These are phyloP conservation scores for Sphaceloma murrayae DNA, from an alignment of 2,329 filamentous ascomycete species.

Conservation along the genomic window DNA sequence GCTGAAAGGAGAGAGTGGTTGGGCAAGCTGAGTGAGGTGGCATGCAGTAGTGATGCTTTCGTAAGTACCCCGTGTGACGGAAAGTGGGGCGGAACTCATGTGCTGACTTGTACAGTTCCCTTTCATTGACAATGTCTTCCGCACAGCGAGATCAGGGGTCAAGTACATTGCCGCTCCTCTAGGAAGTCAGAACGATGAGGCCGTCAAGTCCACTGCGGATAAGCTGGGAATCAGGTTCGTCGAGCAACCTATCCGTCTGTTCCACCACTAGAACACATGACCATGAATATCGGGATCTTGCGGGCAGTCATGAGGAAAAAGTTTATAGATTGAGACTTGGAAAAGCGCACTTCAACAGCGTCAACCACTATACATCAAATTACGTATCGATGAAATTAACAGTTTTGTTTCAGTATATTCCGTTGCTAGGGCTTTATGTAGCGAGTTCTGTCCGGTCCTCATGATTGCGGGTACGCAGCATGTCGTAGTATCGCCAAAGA, in stretches of 20 bases:
- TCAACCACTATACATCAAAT: too few relatives aligned
- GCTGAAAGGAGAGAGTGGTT: conserved; percentile 85
- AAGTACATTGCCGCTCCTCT: conserved; percentile 94
- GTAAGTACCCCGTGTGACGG: conserved; percentile 50
- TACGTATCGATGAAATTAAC: too few relatives aligned
- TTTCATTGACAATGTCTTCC: conserved; percentile 96
- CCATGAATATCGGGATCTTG: too few relatives aligned
- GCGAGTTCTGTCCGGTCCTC: too few relatives aligned
- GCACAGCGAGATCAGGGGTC: conserved; percentile 74
- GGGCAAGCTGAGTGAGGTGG: conserved; percentile 68
- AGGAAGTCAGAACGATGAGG: conserved; percentile 75
- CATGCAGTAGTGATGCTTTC: conserved; percentile 89
- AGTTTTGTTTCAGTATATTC: too few relatives aligned
- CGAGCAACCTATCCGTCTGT: conserved; percentile 85
- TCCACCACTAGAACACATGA: too few relatives aligned
- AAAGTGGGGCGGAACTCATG: background rate
- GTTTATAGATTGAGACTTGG: too few relatives aligned
- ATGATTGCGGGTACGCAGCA: too few relatives aligned
- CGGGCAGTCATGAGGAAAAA: too few relatives aligned
- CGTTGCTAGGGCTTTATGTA: too few relatives aligned
- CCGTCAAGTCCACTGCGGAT: conserved; percentile 81
- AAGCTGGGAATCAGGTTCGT: conserved; percentile 89
- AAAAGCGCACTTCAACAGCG: too few relatives aligned
- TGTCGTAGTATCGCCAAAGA: too few relatives aligned
- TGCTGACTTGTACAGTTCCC: conserved; percentile 57